Base-by-base conservation (phyloP, 1,139 yeast species). In the Kurtzmaniella quercitrusa region DNA sequence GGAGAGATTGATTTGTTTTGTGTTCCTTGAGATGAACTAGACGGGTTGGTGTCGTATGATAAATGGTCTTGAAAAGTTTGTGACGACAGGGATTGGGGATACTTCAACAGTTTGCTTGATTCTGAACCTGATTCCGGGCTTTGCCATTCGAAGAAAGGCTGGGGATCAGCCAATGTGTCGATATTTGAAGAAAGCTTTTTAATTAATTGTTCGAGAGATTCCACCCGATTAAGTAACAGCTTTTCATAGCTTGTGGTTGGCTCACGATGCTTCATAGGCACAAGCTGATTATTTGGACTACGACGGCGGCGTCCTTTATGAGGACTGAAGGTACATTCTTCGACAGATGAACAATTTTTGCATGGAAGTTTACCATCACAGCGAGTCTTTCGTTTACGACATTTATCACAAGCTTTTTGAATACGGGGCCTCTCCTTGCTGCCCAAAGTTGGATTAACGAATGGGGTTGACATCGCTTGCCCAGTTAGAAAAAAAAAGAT, bases 331-430 rank as follows among this genome's bases (percentile, higher is more conserved):
- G 41, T 41, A 40, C 61, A 57, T 15, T 46, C 42, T 15, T 50
- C 23, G 9, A 36, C 42, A 40, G 44, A 38, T 15, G 41, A 44
- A 39, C 66, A 61, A 44, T 56, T 55, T 33, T 50, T 38, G 22
- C 66, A 61, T 1, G 61, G 63, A 3, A 14, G 16, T 8, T 44
- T 47, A 5, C 64, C 64, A 36, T 60, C 56, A 41, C 66, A 61
- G 38, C 54, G 51, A 38, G 55, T 55, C 47, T 61, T 60, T 40
- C 55, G 52, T 42, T 51, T 52, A 5, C 65, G 53, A 41, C 66
- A 61, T 15, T 46, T 45, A 41, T 54, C 60, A 42, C 65, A 60
- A 5, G 63, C 62, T 22, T 48, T 54, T 16, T 52, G 49, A 28
- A 53, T 53, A n/a, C 62, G 44, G 23, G 44, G 50, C 11, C 51